Percentiles rank a stretch among this genome's conserved stretches.
These are phyloP conservation scores for Cyberlindnera petersonii DNA, from an alignment of 805 yeast genomes.

Conservation along the genomic window DNA sequence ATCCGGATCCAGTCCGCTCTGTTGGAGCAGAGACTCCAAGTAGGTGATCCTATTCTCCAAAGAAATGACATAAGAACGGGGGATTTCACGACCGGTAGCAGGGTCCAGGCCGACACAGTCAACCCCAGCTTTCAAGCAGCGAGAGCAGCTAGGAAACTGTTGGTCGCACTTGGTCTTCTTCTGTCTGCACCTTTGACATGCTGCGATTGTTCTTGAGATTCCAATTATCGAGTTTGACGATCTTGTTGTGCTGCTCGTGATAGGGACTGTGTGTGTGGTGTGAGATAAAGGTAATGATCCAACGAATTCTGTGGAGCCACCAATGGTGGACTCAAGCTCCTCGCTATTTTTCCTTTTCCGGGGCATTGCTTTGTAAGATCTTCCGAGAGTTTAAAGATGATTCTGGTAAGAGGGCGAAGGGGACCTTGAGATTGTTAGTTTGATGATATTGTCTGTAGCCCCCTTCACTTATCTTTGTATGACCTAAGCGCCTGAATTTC, in stretches of 20 bases:
- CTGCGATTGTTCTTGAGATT: constrained; percentile 66
- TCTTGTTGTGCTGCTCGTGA: too few relatives aligned
- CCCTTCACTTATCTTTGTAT: background rate
- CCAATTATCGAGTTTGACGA: constrained; percentile 32
- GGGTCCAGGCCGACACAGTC: constrained; percentile 86
- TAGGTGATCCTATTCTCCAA: constrained; percentile 60
- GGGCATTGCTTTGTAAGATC: constrained; percentile 1
- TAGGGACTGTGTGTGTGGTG: too few relatives aligned
- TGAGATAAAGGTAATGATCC: constrained; percentile 12
- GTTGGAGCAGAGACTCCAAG: constrained; percentile 49
- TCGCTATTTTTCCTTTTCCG: constrained; percentile 10
- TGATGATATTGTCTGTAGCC: too few relatives aligned
- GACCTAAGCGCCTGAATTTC: background rate
- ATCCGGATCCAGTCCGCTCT: constrained; percentile 38
- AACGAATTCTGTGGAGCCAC: constrained; percentile 11
- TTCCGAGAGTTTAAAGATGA: too few relatives aligned
- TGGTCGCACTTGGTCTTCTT: constrained; percentile 64
- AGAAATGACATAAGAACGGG: constrained; percentile 71
- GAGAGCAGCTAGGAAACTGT: constrained; percentile 51
- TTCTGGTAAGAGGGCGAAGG: too few relatives aligned
- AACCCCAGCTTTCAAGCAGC: constrained; percentile 54
- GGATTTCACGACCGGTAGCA: constrained; percentile 81
- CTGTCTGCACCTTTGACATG: constrained; percentile 79
- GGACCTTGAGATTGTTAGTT: too few relatives aligned
- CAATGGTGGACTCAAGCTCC: constrained; percentile 2